A percentile compares a stretch with the other conserved stretches of the same genome.
Evolutionary conservation across 2,329 filamentous ascomycete species (phyloP).

Genomic region (Grosmannia serpens): DNA sequence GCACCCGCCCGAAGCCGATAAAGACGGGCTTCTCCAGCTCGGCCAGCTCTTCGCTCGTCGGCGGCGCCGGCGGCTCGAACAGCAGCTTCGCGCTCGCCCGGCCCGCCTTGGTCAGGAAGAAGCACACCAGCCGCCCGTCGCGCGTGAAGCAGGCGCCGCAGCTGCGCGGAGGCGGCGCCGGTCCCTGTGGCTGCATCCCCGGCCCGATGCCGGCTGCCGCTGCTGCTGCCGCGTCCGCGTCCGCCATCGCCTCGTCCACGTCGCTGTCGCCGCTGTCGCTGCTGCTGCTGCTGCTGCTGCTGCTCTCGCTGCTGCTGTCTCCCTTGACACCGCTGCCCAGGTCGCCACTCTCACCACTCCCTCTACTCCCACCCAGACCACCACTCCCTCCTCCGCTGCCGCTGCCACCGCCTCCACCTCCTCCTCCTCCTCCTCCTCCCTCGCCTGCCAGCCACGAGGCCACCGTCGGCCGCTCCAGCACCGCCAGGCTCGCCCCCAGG

Average conservation of each 20-base stretch:
- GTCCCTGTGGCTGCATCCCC: slow-evolving; percentile 21
- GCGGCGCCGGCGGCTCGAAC: slow-evolving; percentile 31
- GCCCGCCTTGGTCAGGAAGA: slow-evolving; percentile 58
- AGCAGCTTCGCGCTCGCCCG: slow-evolving; percentile 37
- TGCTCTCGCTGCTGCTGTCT: neutral
- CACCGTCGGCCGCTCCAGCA: slow-evolving; percentile 46
- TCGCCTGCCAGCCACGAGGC: slow-evolving; percentile 42
- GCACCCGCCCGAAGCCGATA: slow-evolving; percentile 13
- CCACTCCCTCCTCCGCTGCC: slow-evolving; percentile 22
- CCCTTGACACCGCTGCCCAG: slow-evolving; percentile 37
- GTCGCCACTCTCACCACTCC: slow-evolving; percentile 17
- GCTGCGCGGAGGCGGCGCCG: slow-evolving; percentile 42
- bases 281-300: slow-evolving; percentile 21
- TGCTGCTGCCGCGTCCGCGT: neutral
- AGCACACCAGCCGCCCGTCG: slow-evolving; percentile 52
- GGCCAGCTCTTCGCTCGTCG: slow-evolving; percentile 7
- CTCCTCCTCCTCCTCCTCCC: neutral
- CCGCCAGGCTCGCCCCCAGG: slow-evolving; percentile 46
- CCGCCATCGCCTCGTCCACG: neutral
- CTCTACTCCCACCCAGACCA: slow-evolving; percentile 15
- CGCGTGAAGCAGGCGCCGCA: slow-evolving; percentile 52
- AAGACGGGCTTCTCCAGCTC: slow-evolving; percentile 12
- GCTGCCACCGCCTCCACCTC: neutral
- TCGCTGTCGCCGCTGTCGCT: slow-evolving; percentile 22
- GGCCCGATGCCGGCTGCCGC: neutral